Evolutionary conservation across 2,329 filamentous ascomycete genomes (phyloP).

Genomic region (Talaromyces sp.): DNA sequence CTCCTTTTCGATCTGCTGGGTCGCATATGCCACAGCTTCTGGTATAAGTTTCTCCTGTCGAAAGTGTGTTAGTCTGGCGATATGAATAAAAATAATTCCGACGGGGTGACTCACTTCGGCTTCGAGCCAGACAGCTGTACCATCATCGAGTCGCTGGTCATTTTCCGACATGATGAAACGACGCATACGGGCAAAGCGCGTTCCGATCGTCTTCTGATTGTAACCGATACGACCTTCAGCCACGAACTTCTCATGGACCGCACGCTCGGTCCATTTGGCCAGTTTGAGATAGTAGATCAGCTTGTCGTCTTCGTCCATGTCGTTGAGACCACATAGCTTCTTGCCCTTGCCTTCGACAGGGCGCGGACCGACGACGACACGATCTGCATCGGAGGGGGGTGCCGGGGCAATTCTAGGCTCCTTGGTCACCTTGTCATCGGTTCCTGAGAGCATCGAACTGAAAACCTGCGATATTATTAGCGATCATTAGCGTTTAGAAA

Average conservation of each 20-base stretch:
- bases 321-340: constrained; percentile 36
- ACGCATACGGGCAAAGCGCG: constrained; percentile 49
- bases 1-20: constrained; percentile 39
- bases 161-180: constrained; percentile 43
- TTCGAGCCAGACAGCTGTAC: constrained; percentile 49
- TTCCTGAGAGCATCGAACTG: background rate
- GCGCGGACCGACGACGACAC: constrained; percentile 43
- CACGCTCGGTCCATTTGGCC: constrained; percentile 39
- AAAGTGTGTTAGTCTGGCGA: constrained; percentile 41
- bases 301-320: constrained; percentile 51
- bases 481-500: background rate
- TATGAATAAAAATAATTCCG: background rate
- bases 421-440: background rate
- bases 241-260: constrained; percentile 44
- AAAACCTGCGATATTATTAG: background rate
- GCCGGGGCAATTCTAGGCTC: background rate
- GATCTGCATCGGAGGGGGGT: constrained; percentile 43
- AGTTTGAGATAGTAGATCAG: constrained; percentile 36
- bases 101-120: constrained; percentile 41
- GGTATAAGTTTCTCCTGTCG: constrained; percentile 20
- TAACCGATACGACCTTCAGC: constrained; percentile 46
- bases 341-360: constrained; percentile 41
- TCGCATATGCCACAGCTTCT: constrained; percentile 5
- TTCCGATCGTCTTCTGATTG: constrained; percentile 49
- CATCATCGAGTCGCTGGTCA: constrained; percentile 50